phyloP scores from a whole-genome alignment of 805 yeast species.

The Myxozyma kluyveri region DNA sequence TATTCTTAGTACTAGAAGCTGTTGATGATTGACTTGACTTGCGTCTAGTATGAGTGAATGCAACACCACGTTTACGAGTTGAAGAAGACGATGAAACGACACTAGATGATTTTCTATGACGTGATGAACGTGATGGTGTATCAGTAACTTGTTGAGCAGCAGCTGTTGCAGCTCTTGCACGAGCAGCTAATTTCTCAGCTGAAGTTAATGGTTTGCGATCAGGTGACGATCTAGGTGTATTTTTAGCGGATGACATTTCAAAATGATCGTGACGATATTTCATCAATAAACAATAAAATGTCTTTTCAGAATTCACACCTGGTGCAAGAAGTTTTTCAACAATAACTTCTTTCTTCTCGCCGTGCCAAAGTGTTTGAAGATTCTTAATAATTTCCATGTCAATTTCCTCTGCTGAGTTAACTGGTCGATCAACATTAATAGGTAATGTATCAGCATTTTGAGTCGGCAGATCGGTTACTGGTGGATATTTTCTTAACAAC shows the following conservation, averaged over 20 bases:
- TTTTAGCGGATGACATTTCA: slow-evolving; percentile 16
- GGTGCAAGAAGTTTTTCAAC: slow-evolving; percentile 52
- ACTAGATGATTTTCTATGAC: slow-evolving; percentile 14
- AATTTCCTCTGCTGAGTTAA: slow-evolving; percentile 47
- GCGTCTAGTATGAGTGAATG: slow-evolving; percentile 18
- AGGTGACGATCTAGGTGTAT: slow-evolving; percentile 16
- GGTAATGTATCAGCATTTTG: slow-evolving; percentile 5
- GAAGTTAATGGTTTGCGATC: not conserved
- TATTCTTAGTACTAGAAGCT: slow-evolving; percentile 2
- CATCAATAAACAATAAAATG: slow-evolving; percentile 70
- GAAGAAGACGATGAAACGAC: slow-evolving; percentile 14
- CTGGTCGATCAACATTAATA: slow-evolving; percentile 38
- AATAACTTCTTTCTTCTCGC: slow-evolving; percentile 57
- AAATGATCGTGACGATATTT: slow-evolving; percentile 71
- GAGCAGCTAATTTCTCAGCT: not conserved
- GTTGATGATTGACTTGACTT: slow-evolving; percentile 9
- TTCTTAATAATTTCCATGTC: slow-evolving; percentile 75
- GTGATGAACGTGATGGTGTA: slow-evolving; percentile 16
- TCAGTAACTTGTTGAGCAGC: not conserved
- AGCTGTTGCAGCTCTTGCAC: slow-evolving; percentile 1
- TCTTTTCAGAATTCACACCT: slow-evolving; percentile 69
- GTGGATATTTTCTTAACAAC: slow-evolving; percentile 64
- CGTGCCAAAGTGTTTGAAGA: slow-evolving; percentile 77
- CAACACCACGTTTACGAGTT: slow-evolving; percentile 22
- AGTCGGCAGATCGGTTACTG: not conserved